A percentile compares a stretch with the other conserved stretches of the same genome.
These are phyloP conservation scores for Pyrenula massariospora DNA, from an alignment of 495 filamentous ascomycete species.

Conservation along the genomic window DNA sequence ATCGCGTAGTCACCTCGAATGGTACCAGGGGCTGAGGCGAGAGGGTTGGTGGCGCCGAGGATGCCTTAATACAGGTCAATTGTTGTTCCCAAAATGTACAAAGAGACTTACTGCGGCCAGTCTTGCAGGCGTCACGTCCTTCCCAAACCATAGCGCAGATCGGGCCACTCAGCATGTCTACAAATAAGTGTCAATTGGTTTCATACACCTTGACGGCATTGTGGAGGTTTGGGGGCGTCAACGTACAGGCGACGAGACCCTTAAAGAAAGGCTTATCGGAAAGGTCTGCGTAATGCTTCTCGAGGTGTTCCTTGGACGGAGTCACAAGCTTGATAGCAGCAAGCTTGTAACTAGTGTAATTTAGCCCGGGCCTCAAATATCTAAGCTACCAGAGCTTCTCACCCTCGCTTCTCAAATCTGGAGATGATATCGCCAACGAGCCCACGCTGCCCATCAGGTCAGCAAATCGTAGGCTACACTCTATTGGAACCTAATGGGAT, in stretches of 20 bases:
- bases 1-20: slow-evolving; percentile 84
- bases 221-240: background rate
- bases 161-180: slow-evolving; percentile 94
- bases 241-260: slow-evolving; percentile 75
- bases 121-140: slow-evolving; percentile 95
- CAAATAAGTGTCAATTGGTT: background rate
- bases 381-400: slow-evolving; percentile 17
- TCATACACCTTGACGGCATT: background rate
- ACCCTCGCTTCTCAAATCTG: slow-evolving; percentile 93
- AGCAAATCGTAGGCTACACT: no score
- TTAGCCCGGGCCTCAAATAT: slow-evolving; percentile 7
- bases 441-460: slow-evolving; percentile 58
- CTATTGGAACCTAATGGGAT: no score
- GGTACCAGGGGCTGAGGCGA: slow-evolving; percentile 85
- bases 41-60: slow-evolving; percentile 96
- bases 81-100: background rate
- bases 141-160: slow-evolving; percentile 99
- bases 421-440: slow-evolving; percentile 92
- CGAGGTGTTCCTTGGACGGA: slow-evolving; percentile 83
- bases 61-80: slow-evolving; percentile 37
- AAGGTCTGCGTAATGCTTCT: slow-evolving; percentile 95
- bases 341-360: slow-evolving; percentile 72
- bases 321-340: slow-evolving; percentile 87
- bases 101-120: slow-evolving; percentile 62
- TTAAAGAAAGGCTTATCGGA: slow-evolving; percentile 91